Percentiles rank a stretch among this genome's conserved stretches.
phyloP scores from a whole-genome alignment of 768 basidiomycete genomes.

The Boletus reticulatus region DNA sequence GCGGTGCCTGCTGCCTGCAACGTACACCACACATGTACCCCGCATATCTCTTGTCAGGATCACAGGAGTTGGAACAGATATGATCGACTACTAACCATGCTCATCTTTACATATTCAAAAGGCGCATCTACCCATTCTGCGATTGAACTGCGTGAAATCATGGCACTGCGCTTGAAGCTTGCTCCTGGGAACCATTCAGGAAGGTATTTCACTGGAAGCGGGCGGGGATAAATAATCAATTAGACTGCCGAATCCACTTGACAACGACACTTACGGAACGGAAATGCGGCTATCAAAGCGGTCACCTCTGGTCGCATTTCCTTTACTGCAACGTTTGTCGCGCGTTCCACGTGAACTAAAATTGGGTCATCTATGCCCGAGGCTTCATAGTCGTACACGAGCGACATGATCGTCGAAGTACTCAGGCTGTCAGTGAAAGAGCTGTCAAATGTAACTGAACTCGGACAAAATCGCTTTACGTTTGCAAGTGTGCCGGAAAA shows the following conservation, averaged over 20 bases:
- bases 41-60: not conserved
- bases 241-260: not conserved
- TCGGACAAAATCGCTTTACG: slow-evolving; percentile 5
- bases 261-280: slow-evolving; percentile 13
- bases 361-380: slow-evolving; percentile 20
- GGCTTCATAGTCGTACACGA: slow-evolving; percentile 25
- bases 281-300: slow-evolving; percentile 15
- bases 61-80: not conserved
- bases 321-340: slow-evolving; percentile 2
- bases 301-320: slow-evolving; percentile 18
- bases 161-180: slow-evolving; percentile 18
- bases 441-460: not conserved
- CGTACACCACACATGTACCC: not conserved
- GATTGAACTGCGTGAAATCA: slow-evolving; percentile 3
- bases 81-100: slow-evolving; percentile 12
- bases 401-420: slow-evolving; percentile 21
- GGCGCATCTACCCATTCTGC: slow-evolving; percentile 17
- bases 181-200: slow-evolving; percentile 27
- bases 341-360: slow-evolving; percentile 14
- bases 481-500: slow-evolving; percentile 22
- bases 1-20: slow-evolving; percentile 19
- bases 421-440: slow-evolving; percentile 11
- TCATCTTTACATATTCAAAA: slow-evolving; percentile 23
- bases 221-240: not conserved
- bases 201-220: slow-evolving; percentile 13